Conservation (phyloP, 768 basidiomycete species). For the Xerocomus spinulosus region DNA sequence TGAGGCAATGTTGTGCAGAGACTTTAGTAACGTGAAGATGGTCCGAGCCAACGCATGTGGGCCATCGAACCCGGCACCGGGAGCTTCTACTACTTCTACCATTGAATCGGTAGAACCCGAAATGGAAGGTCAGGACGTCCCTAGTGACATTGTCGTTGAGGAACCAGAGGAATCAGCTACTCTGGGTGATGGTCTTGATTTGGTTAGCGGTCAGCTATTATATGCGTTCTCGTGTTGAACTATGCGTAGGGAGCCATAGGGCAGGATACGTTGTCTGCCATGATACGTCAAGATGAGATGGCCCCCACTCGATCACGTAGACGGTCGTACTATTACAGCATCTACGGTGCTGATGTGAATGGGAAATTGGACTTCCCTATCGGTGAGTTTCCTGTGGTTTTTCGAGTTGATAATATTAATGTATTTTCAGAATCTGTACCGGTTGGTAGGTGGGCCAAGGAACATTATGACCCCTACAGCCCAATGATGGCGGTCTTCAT, state of each 20-base stretch:
- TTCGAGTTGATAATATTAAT: background rate
- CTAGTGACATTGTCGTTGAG: conserved; percentile 15
- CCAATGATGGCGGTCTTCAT: conserved; percentile 62
- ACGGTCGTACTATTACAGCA: conserved; percentile 46
- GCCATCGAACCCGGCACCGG: conserved; percentile 8
- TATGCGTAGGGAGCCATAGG: conserved; percentile 56
- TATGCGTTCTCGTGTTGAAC: conserved; percentile 6
- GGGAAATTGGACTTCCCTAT: conserved; percentile 55
- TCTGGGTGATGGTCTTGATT: conserved; percentile 18
- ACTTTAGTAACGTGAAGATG: conserved; percentile 38
- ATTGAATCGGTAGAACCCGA: conserved; percentile 12
- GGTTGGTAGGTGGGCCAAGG: conserved; percentile 59
- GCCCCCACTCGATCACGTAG: conserved; percentile 54
- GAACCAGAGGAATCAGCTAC: conserved; percentile 14
- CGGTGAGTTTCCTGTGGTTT: conserved; percentile 35
- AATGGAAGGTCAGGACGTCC: conserved; percentile 13
- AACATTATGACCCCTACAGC: conserved; percentile 52
- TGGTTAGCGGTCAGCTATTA: conserved; percentile 16
- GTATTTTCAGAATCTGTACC: conserved; percentile 45
- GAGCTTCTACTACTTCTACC: background rate
- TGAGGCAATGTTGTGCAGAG: conserved; percentile 51
- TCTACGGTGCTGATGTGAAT: conserved; percentile 35
- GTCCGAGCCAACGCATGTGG: conserved; percentile 19
- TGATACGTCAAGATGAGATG: conserved; percentile 73
- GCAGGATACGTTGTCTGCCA: conserved; percentile 65